Evolutionary conservation across 2,329 filamentous ascomycete genomes (phyloP), one percentile per base, ranked within the genome.

Genomic region (Talaromyces amestolkiae): DNA sequence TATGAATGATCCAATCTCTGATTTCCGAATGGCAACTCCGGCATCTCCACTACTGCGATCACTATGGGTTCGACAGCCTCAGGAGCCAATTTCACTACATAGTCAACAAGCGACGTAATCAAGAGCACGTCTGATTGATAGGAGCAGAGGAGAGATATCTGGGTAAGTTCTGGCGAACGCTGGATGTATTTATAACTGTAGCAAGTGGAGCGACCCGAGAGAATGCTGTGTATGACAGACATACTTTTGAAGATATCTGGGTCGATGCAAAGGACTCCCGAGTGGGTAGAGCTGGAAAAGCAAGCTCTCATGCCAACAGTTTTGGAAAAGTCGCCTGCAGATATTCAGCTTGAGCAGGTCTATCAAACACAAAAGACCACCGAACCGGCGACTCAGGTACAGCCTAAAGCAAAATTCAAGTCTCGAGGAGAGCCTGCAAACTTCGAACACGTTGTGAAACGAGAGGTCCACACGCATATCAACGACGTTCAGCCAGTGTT

Each of bases 281-380:
- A 17, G 22, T 53, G 59, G 45, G 59, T 61, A 24, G 59, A 61
- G 17, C 59, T 43, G 15, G 7, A 53, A 17, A 61, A 49, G 10
- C 31, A 27, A 24, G 3, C n/a, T n/a, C 6, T 11, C 15, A 45
- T 19, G 19, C 8, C 8, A 3, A 11, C n/a, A 19, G 41, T 7
- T 1, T 9, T 17, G 41, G 41, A 19, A 11, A 19, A 1, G 10
- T 19, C 41, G n/a, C 41, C 9, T 10, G 43, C 47, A 31, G 45
- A 58, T 11, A 35, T 58, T 13, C 54, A 10, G 3, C 41, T 10
- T 39, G 35, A 58, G 54, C 10, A 41, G 19, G 54, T 2, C 3
- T 33, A 39, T 58, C 35, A 33, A 13, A 58, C 54, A 19, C 0
- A 58, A 24, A 58, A 39, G 22, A 41, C 54, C 1, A 41, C 35